These are phyloP conservation scores for Actinidia polygama DNA, from an alignment of 179 eudicot species.

Conservation along the genomic window DNA sequence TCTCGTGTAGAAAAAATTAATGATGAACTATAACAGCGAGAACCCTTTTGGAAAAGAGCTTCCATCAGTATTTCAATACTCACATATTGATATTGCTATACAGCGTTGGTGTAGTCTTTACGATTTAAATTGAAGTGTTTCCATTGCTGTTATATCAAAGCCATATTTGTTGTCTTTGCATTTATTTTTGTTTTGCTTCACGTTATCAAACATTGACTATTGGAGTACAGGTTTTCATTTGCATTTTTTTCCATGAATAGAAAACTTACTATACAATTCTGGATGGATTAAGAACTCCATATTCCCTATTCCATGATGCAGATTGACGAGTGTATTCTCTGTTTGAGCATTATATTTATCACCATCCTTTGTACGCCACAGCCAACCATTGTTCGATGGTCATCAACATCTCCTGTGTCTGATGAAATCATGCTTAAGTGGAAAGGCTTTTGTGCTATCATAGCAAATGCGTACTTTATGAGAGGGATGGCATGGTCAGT, in stretches of 20 bases:
- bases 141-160: too few species aligned
- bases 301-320: constrained; percentile 37
- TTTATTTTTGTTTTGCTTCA: too few species aligned
- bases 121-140: too few species aligned
- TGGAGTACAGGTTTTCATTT: not conserved
- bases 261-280: not conserved
- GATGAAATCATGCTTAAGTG: constrained; percentile 72
- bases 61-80: too few species aligned
- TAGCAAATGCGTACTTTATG: constrained; percentile 86
- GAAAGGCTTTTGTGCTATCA: constrained; percentile 96
- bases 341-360: constrained; percentile 86
- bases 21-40: too few species aligned
- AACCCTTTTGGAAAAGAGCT: too few species aligned
- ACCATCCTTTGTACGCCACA: constrained; percentile 94
- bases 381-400: constrained; percentile 90
- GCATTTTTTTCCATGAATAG: not conserved
- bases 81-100: too few species aligned
- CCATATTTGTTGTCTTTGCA: too few species aligned
- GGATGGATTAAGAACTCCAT: constrained; percentile 7
- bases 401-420: constrained; percentile 70
- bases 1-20: too few species aligned
- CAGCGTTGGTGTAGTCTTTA: too few species aligned
- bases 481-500: constrained; percentile 98
- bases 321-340: constrained; percentile 91
- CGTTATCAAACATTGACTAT: not conserved